A percentile compares a stretch with the other conserved stretches of the same genome.
Evolutionary conservation across 208 protist species (phyloP).

Genomic region (Herpetomonas samuelpessoai): DNA sequence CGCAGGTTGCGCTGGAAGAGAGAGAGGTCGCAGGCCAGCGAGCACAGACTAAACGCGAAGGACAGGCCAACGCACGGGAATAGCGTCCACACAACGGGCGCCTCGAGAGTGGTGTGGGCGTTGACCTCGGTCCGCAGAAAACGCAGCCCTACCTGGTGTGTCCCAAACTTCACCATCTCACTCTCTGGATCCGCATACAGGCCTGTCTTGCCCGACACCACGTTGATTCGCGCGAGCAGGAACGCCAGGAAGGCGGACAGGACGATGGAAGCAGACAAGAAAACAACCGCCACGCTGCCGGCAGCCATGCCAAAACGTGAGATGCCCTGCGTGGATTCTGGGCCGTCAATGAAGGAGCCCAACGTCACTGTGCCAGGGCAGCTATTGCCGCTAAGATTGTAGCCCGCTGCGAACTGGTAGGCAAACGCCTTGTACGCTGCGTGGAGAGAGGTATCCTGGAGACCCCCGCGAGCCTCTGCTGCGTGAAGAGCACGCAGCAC

Average conservation of each 20-base stretch:
- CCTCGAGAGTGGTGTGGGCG: not conserved
- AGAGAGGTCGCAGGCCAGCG: not conserved
- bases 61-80: not conserved
- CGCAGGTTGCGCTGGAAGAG: not conserved
- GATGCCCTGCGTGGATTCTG: not conserved
- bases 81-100: not conserved
- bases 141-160: not conserved
- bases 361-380: not conserved
- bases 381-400: not conserved
- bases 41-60: not conserved
- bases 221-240: constrained; percentile 1
- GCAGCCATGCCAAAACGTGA: not conserved
- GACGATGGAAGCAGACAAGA: not conserved
- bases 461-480: not conserved
- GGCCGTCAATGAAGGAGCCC: too few species aligned
- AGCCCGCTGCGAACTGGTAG: constrained; percentile 1
- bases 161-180: not conserved
- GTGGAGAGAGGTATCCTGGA: not conserved
- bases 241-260: not conserved
- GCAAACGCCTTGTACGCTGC: not conserved
- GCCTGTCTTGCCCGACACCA: not conserved
- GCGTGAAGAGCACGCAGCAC: not conserved
- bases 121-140: not conserved
- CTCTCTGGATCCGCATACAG: not conserved
- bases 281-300: not conserved